Evolutionary conservation across 306 rosid genomes (phyloP).

Genomic region (Lathyrus sativus): DNA sequence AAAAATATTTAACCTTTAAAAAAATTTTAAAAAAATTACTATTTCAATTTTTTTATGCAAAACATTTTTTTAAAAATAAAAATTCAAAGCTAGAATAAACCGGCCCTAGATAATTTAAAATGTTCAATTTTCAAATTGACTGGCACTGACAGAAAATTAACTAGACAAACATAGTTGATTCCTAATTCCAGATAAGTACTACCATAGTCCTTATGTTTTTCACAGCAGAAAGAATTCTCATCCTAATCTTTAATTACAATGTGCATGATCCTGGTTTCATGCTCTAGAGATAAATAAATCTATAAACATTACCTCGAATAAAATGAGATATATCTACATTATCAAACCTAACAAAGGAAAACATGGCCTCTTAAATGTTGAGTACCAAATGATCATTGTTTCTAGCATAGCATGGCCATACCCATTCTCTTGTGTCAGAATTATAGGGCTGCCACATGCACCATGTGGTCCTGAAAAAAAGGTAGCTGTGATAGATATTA

Average conservation of each 20-base stretch:
- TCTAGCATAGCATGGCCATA: slow-evolving; percentile 33
- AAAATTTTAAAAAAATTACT: too few species aligned
- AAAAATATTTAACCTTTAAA: too few species aligned
- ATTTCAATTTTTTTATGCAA: too few species aligned
- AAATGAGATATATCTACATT: slow-evolving; percentile 31
- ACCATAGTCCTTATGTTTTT: neutral
- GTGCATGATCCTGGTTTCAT: slow-evolving; percentile 11
- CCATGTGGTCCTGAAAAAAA: slow-evolving; percentile 40
- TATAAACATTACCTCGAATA: slow-evolving; percentile 29
- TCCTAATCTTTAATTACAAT: neutral
- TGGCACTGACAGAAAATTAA: neutral
- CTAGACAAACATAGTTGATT: neutral
- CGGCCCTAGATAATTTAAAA: too few species aligned
- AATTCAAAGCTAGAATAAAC: too few species aligned
- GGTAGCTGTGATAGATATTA: slow-evolving; percentile 23
- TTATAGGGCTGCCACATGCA: slow-evolving; percentile 40
- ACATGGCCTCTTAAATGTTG: slow-evolving; percentile 30
- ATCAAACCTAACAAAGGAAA: slow-evolving; percentile 35
- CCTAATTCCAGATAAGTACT: neutral
- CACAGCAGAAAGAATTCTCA: neutral
- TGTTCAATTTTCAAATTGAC: neutral
- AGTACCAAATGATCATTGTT: slow-evolving; percentile 34
- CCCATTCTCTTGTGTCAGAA: slow-evolving; percentile 40
- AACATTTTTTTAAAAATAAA: too few species aligned
- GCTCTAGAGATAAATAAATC: slow-evolving; percentile 10